Conservation (phyloP, 345 rosid genomes). For the Ceriops tagal region DNA sequence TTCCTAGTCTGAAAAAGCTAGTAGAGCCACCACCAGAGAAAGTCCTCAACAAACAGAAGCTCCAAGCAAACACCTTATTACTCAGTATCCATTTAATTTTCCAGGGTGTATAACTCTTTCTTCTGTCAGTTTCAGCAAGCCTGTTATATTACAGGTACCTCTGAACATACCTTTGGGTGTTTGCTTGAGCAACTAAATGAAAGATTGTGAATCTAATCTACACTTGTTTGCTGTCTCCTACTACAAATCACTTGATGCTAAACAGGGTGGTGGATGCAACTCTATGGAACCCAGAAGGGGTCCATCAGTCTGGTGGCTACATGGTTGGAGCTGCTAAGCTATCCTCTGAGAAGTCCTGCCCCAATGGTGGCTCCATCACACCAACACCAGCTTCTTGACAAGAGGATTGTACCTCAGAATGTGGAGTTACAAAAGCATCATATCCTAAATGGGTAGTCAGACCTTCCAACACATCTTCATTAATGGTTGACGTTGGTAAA, state of each 20-base stretch:
- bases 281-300: constrained; percentile 12
- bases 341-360: constrained; percentile 11
- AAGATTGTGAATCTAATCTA: constrained; percentile 28
- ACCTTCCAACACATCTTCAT: constrained; percentile 17
- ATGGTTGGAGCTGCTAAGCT: constrained; percentile 13
- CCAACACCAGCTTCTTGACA: constrained; percentile 15
- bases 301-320: constrained; percentile 17
- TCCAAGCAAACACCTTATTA: constrained; percentile 21
- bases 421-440: constrained; percentile 25
- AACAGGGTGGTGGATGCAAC: constrained; percentile 23
- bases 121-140: constrained; percentile 23
- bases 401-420: constrained; percentile 16
- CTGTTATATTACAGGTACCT: constrained; percentile 26
- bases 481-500: constrained; percentile 21
- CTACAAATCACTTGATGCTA: constrained; percentile 22
- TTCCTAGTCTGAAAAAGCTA: constrained; percentile 3
- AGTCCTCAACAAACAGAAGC: constrained; percentile 5
- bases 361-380: constrained; percentile 18
- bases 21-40: constrained; percentile 13
- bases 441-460: constrained; percentile 9
- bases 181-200: constrained; percentile 32
- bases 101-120: constrained; percentile 17
- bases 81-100: constrained; percentile 31
- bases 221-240: constrained; percentile 14
- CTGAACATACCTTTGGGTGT: constrained; percentile 18